phyloP scores from a whole-genome alignment of 805 yeast genomes.

The Kodamaea fukazawae region DNA sequence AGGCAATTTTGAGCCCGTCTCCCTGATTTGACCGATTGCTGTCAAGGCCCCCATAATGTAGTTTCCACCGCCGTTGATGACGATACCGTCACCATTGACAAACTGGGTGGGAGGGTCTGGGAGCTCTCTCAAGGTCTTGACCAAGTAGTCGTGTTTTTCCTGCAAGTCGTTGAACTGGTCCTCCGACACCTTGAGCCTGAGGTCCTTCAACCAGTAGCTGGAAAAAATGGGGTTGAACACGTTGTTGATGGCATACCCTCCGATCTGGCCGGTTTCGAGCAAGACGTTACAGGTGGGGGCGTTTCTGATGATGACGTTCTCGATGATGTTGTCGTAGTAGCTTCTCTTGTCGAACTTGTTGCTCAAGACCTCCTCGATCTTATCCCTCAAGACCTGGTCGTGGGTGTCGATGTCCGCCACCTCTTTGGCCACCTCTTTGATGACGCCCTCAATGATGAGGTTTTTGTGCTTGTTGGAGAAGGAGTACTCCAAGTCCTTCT shows the following conservation, averaged over 20 bases:
- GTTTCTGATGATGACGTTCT: slow-evolving; percentile 9
- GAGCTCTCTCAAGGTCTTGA: slow-evolving; percentile 20
- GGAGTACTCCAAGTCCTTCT: slow-evolving; percentile 3
- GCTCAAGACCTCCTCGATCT: slow-evolving; percentile 7
- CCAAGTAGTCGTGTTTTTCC: slow-evolving; percentile 24
- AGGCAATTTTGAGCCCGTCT: slow-evolving; percentile 33
- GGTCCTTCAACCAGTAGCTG: slow-evolving; percentile 6
- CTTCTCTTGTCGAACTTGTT: slow-evolving; percentile 8
- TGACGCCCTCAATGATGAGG: slow-evolving; percentile 1
- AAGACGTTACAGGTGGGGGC: slow-evolving; percentile 7
- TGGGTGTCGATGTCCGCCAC: not conserved
- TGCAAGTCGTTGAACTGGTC: slow-evolving; percentile 21
- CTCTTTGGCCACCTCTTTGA: slow-evolving; percentile 4
- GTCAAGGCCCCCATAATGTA: slow-evolving; percentile 35
- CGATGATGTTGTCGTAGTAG: slow-evolving; percentile 10
- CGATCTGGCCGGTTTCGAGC: slow-evolving; percentile 1
- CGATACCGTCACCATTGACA: slow-evolving; percentile 40
- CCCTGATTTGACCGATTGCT: slow-evolving; percentile 32
- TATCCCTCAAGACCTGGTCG: not conserved
- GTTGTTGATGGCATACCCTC: slow-evolving; percentile 10
- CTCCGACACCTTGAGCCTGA: slow-evolving; percentile 7
- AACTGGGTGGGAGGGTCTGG: slow-evolving; percentile 23
- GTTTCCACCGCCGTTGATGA: slow-evolving; percentile 37
- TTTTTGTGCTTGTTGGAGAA: slow-evolving; percentile 3
- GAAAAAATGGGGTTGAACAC: slow-evolving; percentile 12